Evolutionary conservation across 2,329 filamentous ascomycete genomes (phyloP), one percentile per base, ranked within the genome.

Genomic region (Chrysoporthe puriensis): DNA sequence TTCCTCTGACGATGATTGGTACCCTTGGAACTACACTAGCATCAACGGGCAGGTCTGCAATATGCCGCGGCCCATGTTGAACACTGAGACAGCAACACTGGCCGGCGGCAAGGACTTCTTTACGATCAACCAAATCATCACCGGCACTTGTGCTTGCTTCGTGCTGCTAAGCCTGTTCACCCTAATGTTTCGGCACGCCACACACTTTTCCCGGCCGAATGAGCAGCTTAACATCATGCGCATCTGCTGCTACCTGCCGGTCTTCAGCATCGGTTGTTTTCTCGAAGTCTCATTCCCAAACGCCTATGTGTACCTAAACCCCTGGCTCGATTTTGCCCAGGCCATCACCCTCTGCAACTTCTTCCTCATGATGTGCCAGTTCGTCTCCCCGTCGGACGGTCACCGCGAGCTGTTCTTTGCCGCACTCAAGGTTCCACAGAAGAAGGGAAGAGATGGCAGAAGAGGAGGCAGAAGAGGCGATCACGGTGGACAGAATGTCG

Each of bases 211-310:
- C 72, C 78, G 78, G 40, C 79, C 79, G 4, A 77, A 75, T 59
- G 77, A 82, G 69, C 81, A 82, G 69, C 72, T 78, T 62, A 79
- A 82, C 57, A 80, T 83, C 62, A 77, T 84, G 71, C 76, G 80
- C 62, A 80, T 83, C 58, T 78, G 77, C 62, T 71, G 74, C 14
- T 75, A 82, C 26, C 75, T 83, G 14, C 80, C 81, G 1, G 68
- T 79, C 21, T 81, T 81, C 69, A 76, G 78, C 32, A 69, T 82
- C 43, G 69, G 78, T 26, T 78, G 79, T 1, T 81, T 80, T 63
- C 71, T 83, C 4, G 74, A 75, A 2, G 75, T 83, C 21, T 74
- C 73, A 64, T 78, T 77, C 48, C 79, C 80, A 1, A 73, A 75
- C 32, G 71, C 76, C 2, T 77, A 79, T 57, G 74, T 80, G 56